Evolutionary conservation across 345 rosid species (phyloP).

Genomic region (Lumnitzera racemosa): DNA sequence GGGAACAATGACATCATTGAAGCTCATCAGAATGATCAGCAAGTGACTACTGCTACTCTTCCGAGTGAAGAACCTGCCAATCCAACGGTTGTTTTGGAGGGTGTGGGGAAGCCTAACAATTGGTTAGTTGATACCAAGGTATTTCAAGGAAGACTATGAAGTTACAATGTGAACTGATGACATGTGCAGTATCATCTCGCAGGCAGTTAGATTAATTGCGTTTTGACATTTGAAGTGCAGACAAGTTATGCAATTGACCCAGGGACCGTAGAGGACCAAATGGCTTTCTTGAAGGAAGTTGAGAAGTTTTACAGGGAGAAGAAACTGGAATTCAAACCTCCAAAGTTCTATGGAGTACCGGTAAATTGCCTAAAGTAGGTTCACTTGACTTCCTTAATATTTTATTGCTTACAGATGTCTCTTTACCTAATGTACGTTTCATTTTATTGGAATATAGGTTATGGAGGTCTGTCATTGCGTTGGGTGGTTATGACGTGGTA

Average conservation of each 20-base stretch:
- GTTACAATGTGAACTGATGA: neutral
- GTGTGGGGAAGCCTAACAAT: constrained; percentile 37
- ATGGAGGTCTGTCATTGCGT: constrained; percentile 66
- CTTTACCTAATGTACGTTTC: constrained; percentile 11
- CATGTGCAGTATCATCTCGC: no score
- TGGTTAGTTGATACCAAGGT: constrained; percentile 66
- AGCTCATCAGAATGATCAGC: constrained; percentile 4
- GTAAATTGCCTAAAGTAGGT: constrained; percentile 74
- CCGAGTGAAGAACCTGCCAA: constrained; percentile 16
- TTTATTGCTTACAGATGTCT: constrained; percentile 4
- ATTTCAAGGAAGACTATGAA: neutral
- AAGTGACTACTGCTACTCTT: constrained; percentile 10
- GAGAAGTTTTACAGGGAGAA: constrained; percentile 50
- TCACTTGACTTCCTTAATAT: constrained; percentile 5
- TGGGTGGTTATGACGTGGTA: constrained; percentile 95
- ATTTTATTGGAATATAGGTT: constrained; percentile 41
- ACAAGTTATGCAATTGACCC: constrained; percentile 45
- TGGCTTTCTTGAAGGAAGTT: constrained; percentile 62
- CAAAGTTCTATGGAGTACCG: constrained; percentile 70
- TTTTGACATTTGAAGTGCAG: constrained; percentile 24
- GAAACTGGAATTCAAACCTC: constrained; percentile 63
- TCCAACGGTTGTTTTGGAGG: constrained; percentile 26
- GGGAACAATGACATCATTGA: constrained; percentile 13
- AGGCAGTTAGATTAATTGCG: neutral
- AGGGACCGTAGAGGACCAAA: constrained; percentile 64